Evolutionary conservation across 306 rosid genomes (phyloP), one percentile per base, ranked within the genome.

Genomic region (Cicer pinnatifidum): DNA sequence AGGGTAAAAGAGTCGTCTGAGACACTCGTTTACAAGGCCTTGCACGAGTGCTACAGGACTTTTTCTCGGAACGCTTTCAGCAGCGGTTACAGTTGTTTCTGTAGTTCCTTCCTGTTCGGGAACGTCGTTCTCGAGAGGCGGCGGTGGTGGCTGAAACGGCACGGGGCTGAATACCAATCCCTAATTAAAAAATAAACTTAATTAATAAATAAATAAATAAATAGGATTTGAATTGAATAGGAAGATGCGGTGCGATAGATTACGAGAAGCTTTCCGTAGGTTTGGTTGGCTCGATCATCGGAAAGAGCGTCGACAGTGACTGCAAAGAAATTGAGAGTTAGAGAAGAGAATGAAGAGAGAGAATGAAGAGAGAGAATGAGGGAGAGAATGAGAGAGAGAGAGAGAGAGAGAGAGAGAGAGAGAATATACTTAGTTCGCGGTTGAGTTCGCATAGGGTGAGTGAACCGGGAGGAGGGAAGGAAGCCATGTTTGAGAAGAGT

Each of bases 401-500:
- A 51, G 45, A 51, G 41, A 3, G n/a, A 16, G 28, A 7, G 19
- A 8, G 10, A 38, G 73, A 50, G 65, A 39, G 20, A 75, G 62
- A 50, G 45, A 33, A 16, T 15, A 48, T 65, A 90, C 98, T 88
- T 62, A 91, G 96, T 53, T 91, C 87, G 12, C 98, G 98, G 69
- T 93, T 91, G 84, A 93, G 85, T 87, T 93, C 98, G 82, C 97
- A 93, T 66, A 93, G 59, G 59, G 98, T 89, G 87, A 89, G 80
- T n/a, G 89, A 86, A 61, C 94, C 92, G 5, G 86, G 89, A 58
- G 85, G 83, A 74, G 98, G 98, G 79, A 91, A 85, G 47, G 97
- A 86, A 76, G 95, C 89, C 98, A 92, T 90, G 71, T 3, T 58
- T 33, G 4, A 58, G 16, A 58, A 23, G 41, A 11, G 9, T 58